These are phyloP conservation scores for Zoysia pacifica DNA, from an alignment of 176 grass and related monocot genomes.

Conservation along the genomic window DNA sequence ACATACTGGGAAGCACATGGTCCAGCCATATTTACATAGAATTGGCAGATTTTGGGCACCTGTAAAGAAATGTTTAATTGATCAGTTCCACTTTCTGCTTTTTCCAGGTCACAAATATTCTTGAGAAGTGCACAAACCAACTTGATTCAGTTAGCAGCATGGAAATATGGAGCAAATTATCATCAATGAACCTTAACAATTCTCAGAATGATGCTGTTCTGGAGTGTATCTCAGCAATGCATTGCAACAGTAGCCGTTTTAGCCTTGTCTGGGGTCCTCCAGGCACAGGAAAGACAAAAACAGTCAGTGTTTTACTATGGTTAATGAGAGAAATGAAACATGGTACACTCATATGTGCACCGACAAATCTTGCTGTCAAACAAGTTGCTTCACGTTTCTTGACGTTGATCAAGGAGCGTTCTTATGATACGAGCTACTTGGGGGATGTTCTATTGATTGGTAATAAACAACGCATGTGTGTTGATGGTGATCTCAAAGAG, in stretches of 20 bases:
- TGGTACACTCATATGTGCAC: conserved; percentile 62
- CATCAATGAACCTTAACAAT: conserved; percentile 50
- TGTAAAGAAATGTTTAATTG: conserved; percentile 7
- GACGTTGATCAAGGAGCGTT: conserved; percentile 45
- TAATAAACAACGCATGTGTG: conserved; percentile 52
- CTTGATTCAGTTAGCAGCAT: conserved; percentile 11
- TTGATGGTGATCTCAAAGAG: conserved; percentile 49
- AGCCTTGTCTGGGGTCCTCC: conserved; percentile 79
- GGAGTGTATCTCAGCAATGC: conserved; percentile 48
- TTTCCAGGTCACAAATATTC: conserved; percentile 33
- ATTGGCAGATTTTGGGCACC: conserved; percentile 9
- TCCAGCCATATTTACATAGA: conserved; percentile 7
- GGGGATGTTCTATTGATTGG: conserved; percentile 72
- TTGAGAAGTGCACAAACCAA: not conserved
- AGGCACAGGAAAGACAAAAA: conserved; percentile 76
- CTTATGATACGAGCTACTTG: conserved; percentile 33
- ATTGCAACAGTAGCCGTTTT: conserved; percentile 31
- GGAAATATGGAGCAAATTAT: conserved; percentile 47
- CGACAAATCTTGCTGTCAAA: conserved; percentile 71
- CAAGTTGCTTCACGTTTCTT: conserved; percentile 62
- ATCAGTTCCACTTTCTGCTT: conserved; percentile 32
- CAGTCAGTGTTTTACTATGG: conserved; percentile 52
- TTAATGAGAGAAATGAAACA: conserved; percentile 46
- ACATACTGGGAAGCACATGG: conserved; percentile 4
- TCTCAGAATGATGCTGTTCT: conserved; percentile 54